Base-by-base conservation (phyloP, 2,329 filamentous ascomycete species). In the Fusarium humuli region DNA sequence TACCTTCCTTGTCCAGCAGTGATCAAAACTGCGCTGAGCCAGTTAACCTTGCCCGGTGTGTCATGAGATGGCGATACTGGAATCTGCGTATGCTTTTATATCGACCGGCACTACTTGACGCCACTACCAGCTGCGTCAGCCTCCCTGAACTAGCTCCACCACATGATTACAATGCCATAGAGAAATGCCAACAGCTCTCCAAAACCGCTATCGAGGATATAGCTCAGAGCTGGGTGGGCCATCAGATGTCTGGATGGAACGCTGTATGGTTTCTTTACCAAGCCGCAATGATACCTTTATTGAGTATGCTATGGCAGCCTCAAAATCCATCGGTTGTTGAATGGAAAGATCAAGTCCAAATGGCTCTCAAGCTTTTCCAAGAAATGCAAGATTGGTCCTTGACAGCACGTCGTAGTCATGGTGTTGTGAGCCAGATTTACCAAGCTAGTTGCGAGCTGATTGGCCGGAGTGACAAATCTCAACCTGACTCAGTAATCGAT, bases 211-310 rank as follows among this genome's bases (percentile, higher is more conserved):
- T 57, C n/a, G 41, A 57, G 11, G 57, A 60, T 41, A 46, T 60
- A 40, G 25, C 52, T 29, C 42, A 40, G 20, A 32, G 30, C 2
- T 60, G 57, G 57, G 23, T 20, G 8, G 46, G 6, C 5, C n/a
- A 60, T 23, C 57, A 60, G 30, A 60, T 60, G 52, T 60, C 57
- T 3, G 52, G 57, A 4, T 60, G 57, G 57, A 60, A 60, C 25
- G 57, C 57, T 9, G 57, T 60, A n/a, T 60, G 57, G 57, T 32
- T 34, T 5, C 41, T 60, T n/a, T 60, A 60, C 30, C 57, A 60
- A 23, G 57, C 57, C 12, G 16, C 22, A 10, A 60, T 60, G 57
- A 60, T 57, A 23, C 57, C 57, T 1, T 30, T 60, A 1, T 22
- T 60, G 8, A 60, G 57, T 22, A 32, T 60, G 41, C 11, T 60